A percentile compares a stretch with the other conserved stretches of the same genome.
Evolutionary conservation across 179 eudicot genomes (phyloP).

Genomic region (Beta lomatogona): DNA sequence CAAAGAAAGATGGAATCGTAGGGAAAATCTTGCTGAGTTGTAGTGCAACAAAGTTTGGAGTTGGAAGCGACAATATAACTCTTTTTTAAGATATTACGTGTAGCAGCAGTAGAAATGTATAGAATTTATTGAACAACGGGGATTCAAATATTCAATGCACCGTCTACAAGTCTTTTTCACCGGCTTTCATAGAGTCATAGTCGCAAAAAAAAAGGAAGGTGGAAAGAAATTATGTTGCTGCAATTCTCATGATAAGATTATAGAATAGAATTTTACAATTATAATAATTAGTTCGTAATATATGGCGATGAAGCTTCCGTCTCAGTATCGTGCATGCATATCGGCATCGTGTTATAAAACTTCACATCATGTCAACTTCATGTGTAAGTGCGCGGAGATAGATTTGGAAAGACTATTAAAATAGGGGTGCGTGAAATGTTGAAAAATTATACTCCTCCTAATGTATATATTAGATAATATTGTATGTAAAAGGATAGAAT

Average conservation of each 20-base stretch:
- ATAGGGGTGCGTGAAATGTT: too few relatives aligned
- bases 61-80: not conserved
- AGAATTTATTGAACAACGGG: not conserved
- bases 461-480: too few relatives aligned
- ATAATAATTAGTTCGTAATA: too few relatives aligned
- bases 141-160: not conserved
- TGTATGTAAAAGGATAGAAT: too few relatives aligned
- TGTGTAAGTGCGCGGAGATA: not conserved
- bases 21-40: not conserved
- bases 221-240: not conserved
- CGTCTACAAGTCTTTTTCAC: not conserved
- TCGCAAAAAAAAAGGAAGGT: not conserved
- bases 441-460: too few relatives aligned
- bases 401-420: too few relatives aligned
- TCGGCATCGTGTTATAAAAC: not conserved
- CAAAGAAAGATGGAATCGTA: too few relatives aligned
- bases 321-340: not conserved
- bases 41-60: constrained; percentile 3
- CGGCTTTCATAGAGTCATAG: not conserved
- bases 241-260: not conserved
- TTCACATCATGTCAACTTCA: not conserved
- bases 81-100: constrained; percentile 9
- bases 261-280: too few relatives aligned
- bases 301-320: constrained; percentile 1
- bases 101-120: not conserved